Evolutionary conservation across 148 eudicot species (phyloP), one percentile per base, ranked within the genome.

Genomic region (Rhododendron molle): DNA sequence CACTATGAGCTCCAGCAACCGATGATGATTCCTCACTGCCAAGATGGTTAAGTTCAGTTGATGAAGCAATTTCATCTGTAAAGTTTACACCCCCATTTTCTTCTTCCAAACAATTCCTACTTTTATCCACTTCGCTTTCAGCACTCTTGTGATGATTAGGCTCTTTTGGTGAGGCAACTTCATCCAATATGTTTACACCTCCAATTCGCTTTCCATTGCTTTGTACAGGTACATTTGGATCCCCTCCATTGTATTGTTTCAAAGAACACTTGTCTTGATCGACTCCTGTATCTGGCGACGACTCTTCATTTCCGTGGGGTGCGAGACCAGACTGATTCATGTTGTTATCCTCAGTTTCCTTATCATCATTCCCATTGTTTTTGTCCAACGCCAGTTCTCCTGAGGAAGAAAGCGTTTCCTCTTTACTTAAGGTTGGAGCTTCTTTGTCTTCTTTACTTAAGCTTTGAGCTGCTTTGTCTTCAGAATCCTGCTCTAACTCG

Each of bases 361-460:
- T 87, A 36, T 88, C 85, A 85, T 71, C 76, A 34, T 80, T 87
- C 73, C 46, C 85, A 56, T 26, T 87, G 78, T 83, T 85, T 71
- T 79, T 40, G 23, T 83, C 69, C 56, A 85, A 49, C 58, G 85
- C 81, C 67, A 87, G 83, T 71, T 87, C 89, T 47, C 69, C 84
- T 12, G 78, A 49, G 38, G 89, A 83, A 83, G 85, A 58, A 60
- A 62, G 74, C 30, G 44, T 82, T 82, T 85, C 86, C 76, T 56
- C 82, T 81, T 44, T 86, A 88, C 87, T 90, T 88, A 89, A 86
- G 73, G 90, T 83, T 79, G 78, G 83, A 34, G 90, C 86, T 52
- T 91, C 89, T 78, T 78, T 90, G 85, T 83, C 90, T 46, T 71
- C 76, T 85, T 30, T 86, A 88, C 87, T 91, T 88, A 89, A 85